Conservation (phyloP, 805 yeast species). For the Nakazawaea wickerhamii region DNA sequence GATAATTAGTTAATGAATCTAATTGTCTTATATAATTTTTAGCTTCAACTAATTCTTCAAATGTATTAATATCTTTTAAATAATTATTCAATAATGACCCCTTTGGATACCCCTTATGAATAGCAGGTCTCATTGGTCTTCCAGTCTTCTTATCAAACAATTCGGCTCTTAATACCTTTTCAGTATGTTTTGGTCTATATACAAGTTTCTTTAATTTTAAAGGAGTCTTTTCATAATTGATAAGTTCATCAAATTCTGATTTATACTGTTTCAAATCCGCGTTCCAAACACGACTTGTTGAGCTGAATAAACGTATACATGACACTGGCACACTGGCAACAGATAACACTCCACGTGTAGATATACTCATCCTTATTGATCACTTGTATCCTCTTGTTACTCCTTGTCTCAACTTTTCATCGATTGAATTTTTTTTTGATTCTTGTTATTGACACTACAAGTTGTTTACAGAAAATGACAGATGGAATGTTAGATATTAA, state of each 20-base stretch:
- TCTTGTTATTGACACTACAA: too few species aligned
- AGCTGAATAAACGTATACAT: neutral
- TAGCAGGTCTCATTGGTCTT: slow-evolving; percentile 14
- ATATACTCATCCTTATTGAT: too few species aligned
- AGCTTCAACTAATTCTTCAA: slow-evolving; percentile 13
- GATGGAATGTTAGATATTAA: too few species aligned
- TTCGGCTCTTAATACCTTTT: slow-evolving; percentile 14
- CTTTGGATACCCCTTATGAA: slow-evolving; percentile 7
- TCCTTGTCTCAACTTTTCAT: too few species aligned
- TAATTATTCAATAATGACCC: slow-evolving; percentile 9
- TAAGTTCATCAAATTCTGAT: slow-evolving; percentile 6
- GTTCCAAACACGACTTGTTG: neutral
- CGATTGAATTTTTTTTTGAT: too few species aligned
- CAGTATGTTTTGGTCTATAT: slow-evolving; percentile 15
- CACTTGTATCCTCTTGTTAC: too few species aligned
- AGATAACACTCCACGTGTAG: neutral
- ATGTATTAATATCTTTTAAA: slow-evolving; percentile 5
- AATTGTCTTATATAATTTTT: slow-evolving; percentile 9
- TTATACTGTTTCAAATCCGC: slow-evolving; percentile 3
- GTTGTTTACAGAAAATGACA: too few species aligned
- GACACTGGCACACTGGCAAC: neutral
- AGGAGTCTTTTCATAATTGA: slow-evolving; percentile 11
- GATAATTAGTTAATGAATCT: neutral
- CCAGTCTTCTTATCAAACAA: slow-evolving; percentile 14
- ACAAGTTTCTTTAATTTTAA: slow-evolving; percentile 11